phyloP scores from a whole-genome alignment of 2,329 filamentous ascomycete species.

The Claviceps maximensis region DNA sequence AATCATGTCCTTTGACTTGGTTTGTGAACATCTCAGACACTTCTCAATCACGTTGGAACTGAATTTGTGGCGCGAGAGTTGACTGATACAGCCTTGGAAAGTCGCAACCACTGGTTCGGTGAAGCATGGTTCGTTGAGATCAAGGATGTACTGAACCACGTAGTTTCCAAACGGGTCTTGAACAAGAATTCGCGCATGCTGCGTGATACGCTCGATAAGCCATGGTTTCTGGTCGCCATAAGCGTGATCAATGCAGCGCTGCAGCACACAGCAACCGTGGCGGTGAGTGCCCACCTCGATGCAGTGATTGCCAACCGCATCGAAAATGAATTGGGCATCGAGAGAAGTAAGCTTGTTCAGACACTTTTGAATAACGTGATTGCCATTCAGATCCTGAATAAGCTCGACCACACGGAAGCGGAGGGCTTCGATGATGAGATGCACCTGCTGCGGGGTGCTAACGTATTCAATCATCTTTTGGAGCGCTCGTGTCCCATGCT shows the following conservation, averaged over 20 bases:
- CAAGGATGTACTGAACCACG: constrained; percentile 96
- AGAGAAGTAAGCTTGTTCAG: constrained; percentile 78
- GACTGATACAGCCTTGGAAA: constrained; percentile 61
- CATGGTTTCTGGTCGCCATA: constrained; percentile 78
- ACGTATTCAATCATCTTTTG: constrained; percentile 99
- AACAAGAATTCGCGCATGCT: constrained; percentile 76
- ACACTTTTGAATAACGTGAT: constrained; percentile 98
- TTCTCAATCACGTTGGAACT: constrained; percentile 99
- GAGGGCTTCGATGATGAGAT: constrained; percentile 77
- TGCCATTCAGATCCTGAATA: constrained; percentile 95
- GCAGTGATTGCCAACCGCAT: constrained; percentile 77
- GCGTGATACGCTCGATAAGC: constrained; percentile 76
- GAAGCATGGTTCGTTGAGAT: constrained; percentile 76
- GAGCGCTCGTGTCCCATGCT: constrained; percentile 88
- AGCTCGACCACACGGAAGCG: constrained; percentile 77
- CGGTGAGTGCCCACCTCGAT: constrained; percentile 90
- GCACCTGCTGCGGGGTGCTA: constrained; percentile 69
- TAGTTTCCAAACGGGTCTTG: constrained; percentile 98
- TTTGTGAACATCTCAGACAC: constrained; percentile 70
- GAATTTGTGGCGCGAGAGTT: constrained; percentile 88
- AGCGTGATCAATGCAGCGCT: constrained; percentile 96
- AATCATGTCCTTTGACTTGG: constrained; percentile 63
- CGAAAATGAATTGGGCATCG: constrained; percentile 93
- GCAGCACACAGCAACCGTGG: constrained; percentile 93
- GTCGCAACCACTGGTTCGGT: constrained; percentile 76